phyloP scores from a whole-genome alignment of 2,329 filamentous ascomycete species.

The Fusarium coffeatum region DNA sequence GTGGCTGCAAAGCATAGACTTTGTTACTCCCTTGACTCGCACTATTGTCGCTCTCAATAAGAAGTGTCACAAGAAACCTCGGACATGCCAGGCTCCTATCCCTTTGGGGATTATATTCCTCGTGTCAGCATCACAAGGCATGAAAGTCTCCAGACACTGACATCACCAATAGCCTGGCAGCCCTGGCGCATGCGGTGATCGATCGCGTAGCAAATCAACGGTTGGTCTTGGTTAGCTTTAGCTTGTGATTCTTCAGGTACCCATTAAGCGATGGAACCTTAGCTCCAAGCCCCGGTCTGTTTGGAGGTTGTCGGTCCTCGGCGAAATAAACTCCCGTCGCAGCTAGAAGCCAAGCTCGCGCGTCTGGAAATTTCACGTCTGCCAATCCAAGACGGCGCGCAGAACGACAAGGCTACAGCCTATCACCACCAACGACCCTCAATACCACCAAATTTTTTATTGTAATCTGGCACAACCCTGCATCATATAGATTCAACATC shows the following conservation, averaged over 20 bases:
- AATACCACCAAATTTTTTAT: not conserved
- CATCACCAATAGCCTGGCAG: constrained; percentile 44
- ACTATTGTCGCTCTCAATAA: not conserved
- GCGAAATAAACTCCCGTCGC: constrained; percentile 46
- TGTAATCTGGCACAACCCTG: not conserved
- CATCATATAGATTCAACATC: not conserved
- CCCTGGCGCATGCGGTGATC: constrained; percentile 38
- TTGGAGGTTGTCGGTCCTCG: constrained; percentile 28
- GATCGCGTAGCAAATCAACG: constrained; percentile 33
- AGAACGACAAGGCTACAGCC: constrained; percentile 23
- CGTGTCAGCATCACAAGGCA: constrained; percentile 25
- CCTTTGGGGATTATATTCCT: not conserved
- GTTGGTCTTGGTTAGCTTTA: constrained; percentile 24
- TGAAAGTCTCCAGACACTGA: constrained; percentile 41
- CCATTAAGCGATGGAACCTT: not conserved
- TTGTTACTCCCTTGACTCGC: constrained; percentile 12
- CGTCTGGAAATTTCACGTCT: constrained; percentile 42
- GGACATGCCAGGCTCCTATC: constrained; percentile 4
- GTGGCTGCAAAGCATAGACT: constrained; percentile 17
- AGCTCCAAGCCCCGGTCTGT: not conserved
- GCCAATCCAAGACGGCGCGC: constrained; percentile 33
- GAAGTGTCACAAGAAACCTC: not conserved
- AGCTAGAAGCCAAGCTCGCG: constrained; percentile 16
- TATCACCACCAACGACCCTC: constrained; percentile 6
- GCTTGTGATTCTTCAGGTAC: constrained; percentile 17